Percentiles rank a stretch among this genome's conserved stretches.
phyloP scores from a whole-genome alignment of 2,329 filamentous ascomycete species.

The Clonostachys rhizophaga region DNA sequence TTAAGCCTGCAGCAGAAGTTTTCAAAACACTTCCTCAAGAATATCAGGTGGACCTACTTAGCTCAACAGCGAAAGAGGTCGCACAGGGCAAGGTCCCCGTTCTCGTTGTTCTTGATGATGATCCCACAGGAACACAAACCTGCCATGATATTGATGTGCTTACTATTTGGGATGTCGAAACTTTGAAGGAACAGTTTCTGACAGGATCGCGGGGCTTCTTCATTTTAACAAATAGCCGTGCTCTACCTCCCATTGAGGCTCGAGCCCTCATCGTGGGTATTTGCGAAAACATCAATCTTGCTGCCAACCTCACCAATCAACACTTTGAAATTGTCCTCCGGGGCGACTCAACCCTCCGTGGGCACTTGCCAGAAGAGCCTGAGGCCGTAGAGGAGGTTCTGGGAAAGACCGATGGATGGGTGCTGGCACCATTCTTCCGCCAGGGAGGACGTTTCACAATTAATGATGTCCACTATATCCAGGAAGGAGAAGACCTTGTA shows the following conservation, averaged over 20 bases:
- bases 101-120: conserved; percentile 44
- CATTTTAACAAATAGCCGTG: conserved; percentile 54
- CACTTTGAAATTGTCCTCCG: conserved; percentile 48
- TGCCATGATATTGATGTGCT: conserved; percentile 3
- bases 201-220: conserved; percentile 39
- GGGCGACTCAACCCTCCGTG: conserved; percentile 49
- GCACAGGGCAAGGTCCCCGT: conserved; percentile 12
- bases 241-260: conserved; percentile 41
- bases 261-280: conserved; percentile 39
- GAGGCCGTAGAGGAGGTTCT: conserved; percentile 44
- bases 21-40: too few relatives aligned
- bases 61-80: too few relatives aligned
- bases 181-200: too few relatives aligned
- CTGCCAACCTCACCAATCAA: conserved; percentile 28
- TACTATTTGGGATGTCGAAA: too few relatives aligned
- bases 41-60: too few relatives aligned
- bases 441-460: conserved; percentile 39
- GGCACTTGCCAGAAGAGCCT: conserved; percentile 49
- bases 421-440: conserved; percentile 51
- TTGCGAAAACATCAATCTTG: conserved; percentile 40
- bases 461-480: conserved; percentile 51
- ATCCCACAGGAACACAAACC: conserved; percentile 56
- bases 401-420: conserved; percentile 41
- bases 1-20: too few relatives aligned
- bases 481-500: conserved; percentile 32